phyloP scores from a whole-genome alignment of 768 basidiomycete species.

The Termitomyces sp. region DNA sequence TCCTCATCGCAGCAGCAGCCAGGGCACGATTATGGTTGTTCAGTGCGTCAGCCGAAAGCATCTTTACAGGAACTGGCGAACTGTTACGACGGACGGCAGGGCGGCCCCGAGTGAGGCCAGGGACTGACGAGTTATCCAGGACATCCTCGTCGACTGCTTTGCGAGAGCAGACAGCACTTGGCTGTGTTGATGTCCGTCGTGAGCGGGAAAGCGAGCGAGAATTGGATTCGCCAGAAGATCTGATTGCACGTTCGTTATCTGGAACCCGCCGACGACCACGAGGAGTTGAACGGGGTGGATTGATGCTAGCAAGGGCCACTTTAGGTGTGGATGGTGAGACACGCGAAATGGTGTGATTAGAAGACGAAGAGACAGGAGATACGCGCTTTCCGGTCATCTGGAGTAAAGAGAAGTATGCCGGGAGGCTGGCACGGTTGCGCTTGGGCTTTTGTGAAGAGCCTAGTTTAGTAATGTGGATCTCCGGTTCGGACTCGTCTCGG shows the following conservation, averaged over 20 bases:
- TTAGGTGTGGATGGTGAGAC: slow-evolving; percentile 62
- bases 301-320: slow-evolving; percentile 26
- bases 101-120: slow-evolving; percentile 40
- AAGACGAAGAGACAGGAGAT: slow-evolving; percentile 42
- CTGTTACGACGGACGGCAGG: slow-evolving; percentile 48
- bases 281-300: slow-evolving; percentile 35
- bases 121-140: slow-evolving; percentile 40
- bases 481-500: slow-evolving; percentile 29
- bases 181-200: slow-evolving; percentile 15
- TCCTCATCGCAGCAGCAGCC: slow-evolving; percentile 15
- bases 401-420: slow-evolving; percentile 71
- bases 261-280: slow-evolving; percentile 47
- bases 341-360: slow-evolving; percentile 39
- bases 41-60: slow-evolving; percentile 25
- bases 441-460: slow-evolving; percentile 37
- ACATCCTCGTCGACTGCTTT: slow-evolving; percentile 33
- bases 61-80: slow-evolving; percentile 50
- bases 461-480: slow-evolving; percentile 21
- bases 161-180: slow-evolving; percentile 9
- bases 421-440: slow-evolving; percentile 68
- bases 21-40: slow-evolving; percentile 22
- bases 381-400: slow-evolving; percentile 37
- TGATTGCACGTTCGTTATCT: slow-evolving; percentile 24
- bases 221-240: slow-evolving; percentile 24
- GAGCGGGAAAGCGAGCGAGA: slow-evolving; percentile 38